Evolutionary conservation across 2,329 filamentous ascomycete genomes (phyloP).

Genomic region (Hymenoscyphus fructigenus): DNA sequence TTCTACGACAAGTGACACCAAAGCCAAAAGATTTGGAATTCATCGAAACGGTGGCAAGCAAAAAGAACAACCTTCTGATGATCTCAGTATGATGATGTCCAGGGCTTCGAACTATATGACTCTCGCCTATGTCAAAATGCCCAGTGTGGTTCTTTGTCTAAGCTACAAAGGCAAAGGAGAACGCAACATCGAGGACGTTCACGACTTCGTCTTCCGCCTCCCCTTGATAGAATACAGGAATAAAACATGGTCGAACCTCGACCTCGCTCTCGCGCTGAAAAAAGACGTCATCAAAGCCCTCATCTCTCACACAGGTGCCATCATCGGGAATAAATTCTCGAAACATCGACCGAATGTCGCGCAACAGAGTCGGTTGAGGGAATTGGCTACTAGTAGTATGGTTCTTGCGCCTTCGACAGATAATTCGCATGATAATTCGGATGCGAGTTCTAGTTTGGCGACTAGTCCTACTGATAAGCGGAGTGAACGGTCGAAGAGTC

Average conservation of each 20-base stretch:
- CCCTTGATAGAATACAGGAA: constrained; percentile 94
- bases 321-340: constrained; percentile 95
- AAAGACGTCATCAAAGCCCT: constrained; percentile 91
- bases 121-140: constrained; percentile 90
- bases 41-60: constrained; percentile 48
- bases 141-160: constrained; percentile 90
- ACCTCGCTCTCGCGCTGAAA: constrained; percentile 88
- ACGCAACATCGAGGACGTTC: constrained; percentile 93
- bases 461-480: constrained; percentile 29
- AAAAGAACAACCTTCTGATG: constrained; percentile 72
- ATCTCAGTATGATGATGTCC: constrained; percentile 93
- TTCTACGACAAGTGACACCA: constrained; percentile 34
- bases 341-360: constrained; percentile 80
- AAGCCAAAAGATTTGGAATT: constrained; percentile 54
- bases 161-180: constrained; percentile 96
- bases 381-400: constrained; percentile 69
- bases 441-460: constrained; percentile 29
- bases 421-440: constrained; percentile 35
- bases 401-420: constrained; percentile 35
- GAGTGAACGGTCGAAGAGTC: constrained; percentile 33
- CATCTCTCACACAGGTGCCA: constrained; percentile 92
- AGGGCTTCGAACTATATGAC: constrained; percentile 98
- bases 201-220: constrained; percentile 95
- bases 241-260: constrained; percentile 98
- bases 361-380: constrained; percentile 75